A percentile compares a stretch with the other conserved stretches of the same genome.
phyloP scores from a whole-genome alignment of 371 early-diverging fungal genomes.

The Mucor sp. region DNA sequence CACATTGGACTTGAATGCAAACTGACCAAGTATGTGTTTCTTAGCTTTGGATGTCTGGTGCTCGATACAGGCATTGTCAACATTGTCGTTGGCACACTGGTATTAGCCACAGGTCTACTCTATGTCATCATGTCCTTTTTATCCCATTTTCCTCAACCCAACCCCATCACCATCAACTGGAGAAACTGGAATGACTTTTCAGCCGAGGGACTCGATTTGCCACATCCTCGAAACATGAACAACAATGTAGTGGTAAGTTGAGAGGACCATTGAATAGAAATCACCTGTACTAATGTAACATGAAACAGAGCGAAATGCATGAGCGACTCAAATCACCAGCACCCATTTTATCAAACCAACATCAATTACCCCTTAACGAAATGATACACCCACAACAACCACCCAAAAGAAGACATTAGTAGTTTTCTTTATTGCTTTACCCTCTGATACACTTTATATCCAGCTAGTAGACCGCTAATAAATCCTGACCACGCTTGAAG shows the following conservation, averaged over 20 bases:
- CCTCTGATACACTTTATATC: neutral
- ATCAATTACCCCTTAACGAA: slow-evolving; percentile 1
- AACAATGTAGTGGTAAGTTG: slow-evolving; percentile 20
- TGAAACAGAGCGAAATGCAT: slow-evolving; percentile 22
- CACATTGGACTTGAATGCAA: neutral
- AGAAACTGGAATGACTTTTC: slow-evolving; percentile 50
- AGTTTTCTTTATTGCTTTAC: neutral
- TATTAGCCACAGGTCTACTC: slow-evolving; percentile 31
- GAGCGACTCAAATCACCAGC: slow-evolving; percentile 18
- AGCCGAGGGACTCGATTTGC: slow-evolving; percentile 46
- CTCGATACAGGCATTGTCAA: slow-evolving; percentile 32
- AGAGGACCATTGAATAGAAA: neutral
- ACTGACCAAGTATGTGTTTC: neutral
- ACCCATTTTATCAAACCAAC: slow-evolving; percentile 7
- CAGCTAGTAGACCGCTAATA: slow-evolving; percentile 58
- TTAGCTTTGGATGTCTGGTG: slow-evolving; percentile 46
- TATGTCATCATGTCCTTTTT: slow-evolving; percentile 46
- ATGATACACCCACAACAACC: slow-evolving; percentile 8
- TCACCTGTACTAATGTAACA: neutral
- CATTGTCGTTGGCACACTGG: slow-evolving; percentile 41
- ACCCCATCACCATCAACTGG: slow-evolving; percentile 44
- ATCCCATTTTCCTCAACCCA: slow-evolving; percentile 38
- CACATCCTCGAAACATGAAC: slow-evolving; percentile 26
- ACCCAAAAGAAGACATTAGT: neutral
- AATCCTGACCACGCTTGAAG: slow-evolving; percentile 72